Percentiles rank a stretch among this genome's conserved stretches.
These are phyloP conservation scores for Eucalyptus marginata DNA, from an alignment of 345 rosid genomes.

Conservation along the genomic window DNA sequence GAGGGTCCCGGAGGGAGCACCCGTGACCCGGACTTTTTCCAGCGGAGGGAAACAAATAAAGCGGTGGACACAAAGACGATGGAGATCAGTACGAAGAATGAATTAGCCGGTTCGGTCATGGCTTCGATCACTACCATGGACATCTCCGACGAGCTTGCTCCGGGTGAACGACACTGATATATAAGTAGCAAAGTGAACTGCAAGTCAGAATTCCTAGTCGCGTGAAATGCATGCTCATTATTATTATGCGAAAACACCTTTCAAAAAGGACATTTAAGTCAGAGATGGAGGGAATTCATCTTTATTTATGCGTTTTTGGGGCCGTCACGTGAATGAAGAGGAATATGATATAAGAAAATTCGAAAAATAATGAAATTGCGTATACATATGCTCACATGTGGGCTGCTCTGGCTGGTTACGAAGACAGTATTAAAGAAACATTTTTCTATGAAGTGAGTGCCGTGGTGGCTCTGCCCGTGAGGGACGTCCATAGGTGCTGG, in stretches of 20 bases:
- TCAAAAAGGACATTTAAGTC: too few species aligned
- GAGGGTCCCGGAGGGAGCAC: constrained; percentile 43
- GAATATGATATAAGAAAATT: too few species aligned
- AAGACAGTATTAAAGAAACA: too few species aligned
- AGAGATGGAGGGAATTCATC: too few species aligned
- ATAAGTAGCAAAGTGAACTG: neutral
- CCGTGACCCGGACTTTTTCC: neutral
- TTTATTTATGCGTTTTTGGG: too few species aligned
- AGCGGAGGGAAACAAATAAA: neutral
- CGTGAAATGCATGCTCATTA: neutral
- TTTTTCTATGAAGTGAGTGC: too few species aligned
- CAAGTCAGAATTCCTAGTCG: neutral
- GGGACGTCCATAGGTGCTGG: too few species aligned
- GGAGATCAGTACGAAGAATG: neutral
- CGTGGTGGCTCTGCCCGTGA: too few species aligned
- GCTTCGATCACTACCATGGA: neutral
- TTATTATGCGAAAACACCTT: too few species aligned
- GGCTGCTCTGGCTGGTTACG: too few species aligned
- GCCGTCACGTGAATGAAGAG: neutral
- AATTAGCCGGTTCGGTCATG: neutral
- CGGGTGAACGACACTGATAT: neutral
- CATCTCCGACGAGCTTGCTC: neutral
- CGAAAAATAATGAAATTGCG: neutral
- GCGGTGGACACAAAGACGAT: neutral
- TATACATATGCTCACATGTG: too few species aligned